A percentile compares a stretch with the other conserved stretches of the same genome.
These are phyloP conservation scores for Takashimella tepidaria DNA, from an alignment of 1,284 basidiomycete species.

Conservation along the genomic window DNA sequence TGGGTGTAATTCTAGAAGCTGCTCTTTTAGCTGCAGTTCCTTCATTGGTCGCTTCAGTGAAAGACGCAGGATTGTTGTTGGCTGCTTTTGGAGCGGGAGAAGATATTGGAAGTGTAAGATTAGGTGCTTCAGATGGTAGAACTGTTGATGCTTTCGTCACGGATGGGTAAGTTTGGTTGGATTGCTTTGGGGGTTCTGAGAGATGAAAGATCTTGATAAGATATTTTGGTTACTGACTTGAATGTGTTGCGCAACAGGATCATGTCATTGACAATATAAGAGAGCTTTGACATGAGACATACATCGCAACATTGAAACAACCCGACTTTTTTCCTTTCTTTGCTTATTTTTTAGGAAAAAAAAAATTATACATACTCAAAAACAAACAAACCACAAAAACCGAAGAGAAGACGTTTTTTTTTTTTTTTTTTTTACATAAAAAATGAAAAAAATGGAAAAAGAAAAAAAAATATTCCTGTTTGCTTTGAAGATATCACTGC, in stretches of 20 bases:
- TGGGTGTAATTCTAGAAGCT: conserved; percentile 90
- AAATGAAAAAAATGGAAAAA: too few species aligned
- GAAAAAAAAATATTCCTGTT: too few species aligned
- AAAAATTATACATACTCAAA: too few species aligned
- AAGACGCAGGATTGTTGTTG: conserved; percentile 80
- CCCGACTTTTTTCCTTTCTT: too few species aligned
- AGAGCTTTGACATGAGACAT: not conserved
- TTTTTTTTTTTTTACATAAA: too few species aligned
- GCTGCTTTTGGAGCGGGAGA: conserved; percentile 65
- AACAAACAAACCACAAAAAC: too few species aligned
- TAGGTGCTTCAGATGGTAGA: conserved; percentile 37
- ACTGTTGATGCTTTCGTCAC: conserved; percentile 46
- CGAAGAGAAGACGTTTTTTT: too few species aligned
- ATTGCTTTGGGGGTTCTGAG: not conserved
- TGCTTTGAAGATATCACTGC: too few species aligned
- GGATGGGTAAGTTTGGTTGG: conserved; percentile 43
- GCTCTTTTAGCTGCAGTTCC: conserved; percentile 72
- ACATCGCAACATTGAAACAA: too few species aligned
- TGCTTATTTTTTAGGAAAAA: too few species aligned
- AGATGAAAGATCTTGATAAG: not conserved
- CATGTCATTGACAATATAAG: not conserved
- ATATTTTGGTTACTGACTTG: not conserved
- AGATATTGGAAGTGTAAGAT: conserved; percentile 43
- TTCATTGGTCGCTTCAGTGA: conserved; percentile 75
- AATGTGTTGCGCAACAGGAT: not conserved